These are phyloP conservation scores for Vanderwaltozyma polyspora DNA, from an alignment of 805 yeast species.

Conservation along the genomic window DNA sequence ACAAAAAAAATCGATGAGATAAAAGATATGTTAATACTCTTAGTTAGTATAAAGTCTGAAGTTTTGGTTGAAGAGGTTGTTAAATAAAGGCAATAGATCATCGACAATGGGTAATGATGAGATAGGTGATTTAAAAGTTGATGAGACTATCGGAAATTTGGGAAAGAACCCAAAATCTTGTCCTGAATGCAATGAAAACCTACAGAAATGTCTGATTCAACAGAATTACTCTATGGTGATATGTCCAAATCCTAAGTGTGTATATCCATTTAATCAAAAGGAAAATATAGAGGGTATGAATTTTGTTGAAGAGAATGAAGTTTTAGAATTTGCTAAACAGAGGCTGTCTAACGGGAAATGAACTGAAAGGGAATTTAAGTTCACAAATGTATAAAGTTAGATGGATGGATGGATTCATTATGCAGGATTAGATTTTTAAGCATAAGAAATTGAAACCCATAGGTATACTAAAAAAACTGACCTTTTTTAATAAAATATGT, in stretches of 20 bases:
- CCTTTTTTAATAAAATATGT: background rate
- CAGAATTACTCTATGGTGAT: conserved; percentile 25
- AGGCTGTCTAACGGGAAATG: conserved; percentile 1
- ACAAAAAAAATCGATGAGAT: background rate
- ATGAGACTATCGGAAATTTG: too few relatives aligned
- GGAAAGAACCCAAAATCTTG: too few relatives aligned
- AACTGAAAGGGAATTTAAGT: background rate
- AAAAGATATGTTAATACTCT: too few relatives aligned
- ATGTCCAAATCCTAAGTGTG: conserved; percentile 20
- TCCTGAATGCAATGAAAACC: conserved; percentile 17
- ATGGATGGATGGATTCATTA: background rate
- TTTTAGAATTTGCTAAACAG: conserved; percentile 17
- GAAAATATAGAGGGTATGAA: conserved; percentile 13
- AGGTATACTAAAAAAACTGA: too few relatives aligned
- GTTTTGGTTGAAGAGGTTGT: too few relatives aligned
- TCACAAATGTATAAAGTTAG: too few relatives aligned
- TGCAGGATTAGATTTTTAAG: too few relatives aligned
- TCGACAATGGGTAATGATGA: too few relatives aligned
- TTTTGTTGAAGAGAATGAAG: conserved; percentile 21
- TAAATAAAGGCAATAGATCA: too few relatives aligned
- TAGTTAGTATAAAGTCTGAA: too few relatives aligned
- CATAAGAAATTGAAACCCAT: too few relatives aligned
- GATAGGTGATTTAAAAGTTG: too few relatives aligned
- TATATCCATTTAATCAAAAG: conserved; percentile 22
- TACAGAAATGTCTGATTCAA: conserved; percentile 24